Evolutionary conservation across 1,284 basidiomycete species (phyloP).

Genomic region (Sporisorium iseilematis-ciliati): DNA sequence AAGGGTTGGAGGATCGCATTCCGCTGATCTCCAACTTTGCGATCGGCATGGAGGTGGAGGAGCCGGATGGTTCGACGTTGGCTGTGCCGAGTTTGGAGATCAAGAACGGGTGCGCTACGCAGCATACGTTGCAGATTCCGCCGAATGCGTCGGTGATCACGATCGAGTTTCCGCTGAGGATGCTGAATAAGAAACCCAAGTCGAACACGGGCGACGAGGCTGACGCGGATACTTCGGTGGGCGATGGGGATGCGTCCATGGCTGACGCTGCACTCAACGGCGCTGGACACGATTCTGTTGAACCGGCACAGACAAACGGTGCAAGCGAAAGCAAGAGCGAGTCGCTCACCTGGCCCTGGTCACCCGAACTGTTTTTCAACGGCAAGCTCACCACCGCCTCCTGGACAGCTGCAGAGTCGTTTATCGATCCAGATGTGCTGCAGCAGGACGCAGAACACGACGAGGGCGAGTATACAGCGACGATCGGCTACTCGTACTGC

Average conservation of each 20-base stretch:
- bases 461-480: not conserved
- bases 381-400: conserved; percentile 19
- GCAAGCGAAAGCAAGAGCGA: not conserved
- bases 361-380: conserved; percentile 38
- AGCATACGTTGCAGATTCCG: conserved; percentile 48
- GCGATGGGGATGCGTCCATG: conserved; percentile 23
- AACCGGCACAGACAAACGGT: not conserved
- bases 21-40: conserved; percentile 37
- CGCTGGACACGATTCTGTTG: not conserved
- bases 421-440: conserved; percentile 21
- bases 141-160: conserved; percentile 35
- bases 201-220: not conserved
- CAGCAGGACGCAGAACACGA: conserved; percentile 4
- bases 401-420: conserved; percentile 23
- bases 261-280: conserved; percentile 12
- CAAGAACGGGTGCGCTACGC: conserved; percentile 33
- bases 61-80: conserved; percentile 21
- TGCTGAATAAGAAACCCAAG: conserved; percentile 17
- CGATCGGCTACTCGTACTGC: conserved; percentile 33
- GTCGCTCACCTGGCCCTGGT: conserved; percentile 36
- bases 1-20: conserved; percentile 33
- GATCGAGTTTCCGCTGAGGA: conserved; percentile 35
- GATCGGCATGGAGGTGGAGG: conserved; percentile 43
- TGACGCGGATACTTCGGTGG: conserved; percentile 8
- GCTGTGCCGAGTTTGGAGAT: conserved; percentile 24